Evolutionary conservation across 2,329 filamentous ascomycete genomes (phyloP).

Genomic region (Aspergillus carbonarius): DNA sequence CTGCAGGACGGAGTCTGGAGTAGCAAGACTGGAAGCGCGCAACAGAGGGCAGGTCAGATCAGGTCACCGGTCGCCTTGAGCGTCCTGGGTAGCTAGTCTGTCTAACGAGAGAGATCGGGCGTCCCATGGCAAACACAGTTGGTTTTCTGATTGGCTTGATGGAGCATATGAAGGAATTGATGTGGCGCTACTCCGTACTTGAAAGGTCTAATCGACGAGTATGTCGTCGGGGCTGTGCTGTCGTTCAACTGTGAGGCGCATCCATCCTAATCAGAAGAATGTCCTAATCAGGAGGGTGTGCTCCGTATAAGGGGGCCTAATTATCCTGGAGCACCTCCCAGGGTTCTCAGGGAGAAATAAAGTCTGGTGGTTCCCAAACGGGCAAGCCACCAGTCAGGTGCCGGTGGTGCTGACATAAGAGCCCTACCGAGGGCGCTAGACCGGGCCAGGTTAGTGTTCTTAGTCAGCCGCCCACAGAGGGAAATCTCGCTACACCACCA

Average conservation of each 20-base stretch:
- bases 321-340: too few relatives aligned
- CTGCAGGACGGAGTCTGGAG: background rate
- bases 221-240: too few relatives aligned
- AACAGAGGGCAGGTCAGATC: background rate
- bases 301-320: too few relatives aligned
- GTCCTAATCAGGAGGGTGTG: too few relatives aligned
- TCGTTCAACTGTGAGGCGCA: too few relatives aligned
- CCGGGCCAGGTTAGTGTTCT: constrained; percentile 30
- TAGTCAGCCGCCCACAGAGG: constrained; percentile 41
- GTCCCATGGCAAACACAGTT: background rate
- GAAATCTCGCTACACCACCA: constrained; percentile 42
- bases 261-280: too few relatives aligned
- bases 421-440: constrained; percentile 25
- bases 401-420: constrained; percentile 23
- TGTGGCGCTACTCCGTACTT: too few relatives aligned
- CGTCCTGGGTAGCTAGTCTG: background rate
- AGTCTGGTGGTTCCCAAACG: background rate
- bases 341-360: too few relatives aligned
- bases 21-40: background rate
- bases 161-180: too few relatives aligned
- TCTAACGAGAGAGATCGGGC: background rate
- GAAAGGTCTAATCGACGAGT: too few relatives aligned
- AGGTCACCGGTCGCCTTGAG: background rate
- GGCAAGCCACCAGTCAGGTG: background rate
- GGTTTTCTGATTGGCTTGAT: background rate